Evolutionary conservation across 1,139 yeast species (phyloP).

Genomic region (Meyerozyma smithsonii): DNA sequence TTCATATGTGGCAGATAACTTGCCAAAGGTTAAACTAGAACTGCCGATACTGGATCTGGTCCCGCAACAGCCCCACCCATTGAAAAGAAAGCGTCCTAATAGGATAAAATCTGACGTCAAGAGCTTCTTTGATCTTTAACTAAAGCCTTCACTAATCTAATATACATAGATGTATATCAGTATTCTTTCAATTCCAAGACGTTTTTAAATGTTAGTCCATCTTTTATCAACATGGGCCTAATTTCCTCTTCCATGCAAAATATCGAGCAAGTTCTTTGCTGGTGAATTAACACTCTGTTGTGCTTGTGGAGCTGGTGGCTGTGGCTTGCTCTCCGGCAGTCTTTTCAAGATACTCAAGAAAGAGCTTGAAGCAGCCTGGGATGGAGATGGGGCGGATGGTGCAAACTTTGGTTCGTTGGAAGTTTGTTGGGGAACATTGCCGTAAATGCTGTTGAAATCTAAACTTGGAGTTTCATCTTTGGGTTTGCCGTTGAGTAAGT

Average conservation of each 20-base stretch:
- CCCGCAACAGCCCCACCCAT: too few relatives aligned
- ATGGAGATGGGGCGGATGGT: not conserved
- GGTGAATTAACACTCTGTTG: not conserved
- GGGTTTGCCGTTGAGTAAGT: not conserved
- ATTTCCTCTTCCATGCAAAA: not conserved
- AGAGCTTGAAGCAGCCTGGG: not conserved
- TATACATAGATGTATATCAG: too few relatives aligned
- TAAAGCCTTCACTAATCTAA: too few relatives aligned
- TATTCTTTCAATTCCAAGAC: too few relatives aligned
- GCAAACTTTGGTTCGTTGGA: not conserved
- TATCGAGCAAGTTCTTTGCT: not conserved
- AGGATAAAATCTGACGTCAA: constrained; percentile 12
- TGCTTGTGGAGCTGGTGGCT: not conserved
- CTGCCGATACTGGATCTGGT: too few relatives aligned
- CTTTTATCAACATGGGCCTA: not conserved
- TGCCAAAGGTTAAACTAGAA: not conserved
- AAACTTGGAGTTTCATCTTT: not conserved
- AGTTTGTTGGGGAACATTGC: not conserved
- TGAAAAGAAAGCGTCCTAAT: constrained; percentile 4
- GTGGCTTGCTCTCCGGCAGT: not conserved
- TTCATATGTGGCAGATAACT: constrained; percentile 5
- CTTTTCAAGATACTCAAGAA: not conserved
- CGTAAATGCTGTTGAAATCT: constrained; percentile 2
- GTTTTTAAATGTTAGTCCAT: not conserved
- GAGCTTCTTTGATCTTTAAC: constrained; percentile 13